These are phyloP conservation scores for Pistacia integerrima DNA, from an alignment of 345 rosid genomes.

Conservation along the genomic window DNA sequence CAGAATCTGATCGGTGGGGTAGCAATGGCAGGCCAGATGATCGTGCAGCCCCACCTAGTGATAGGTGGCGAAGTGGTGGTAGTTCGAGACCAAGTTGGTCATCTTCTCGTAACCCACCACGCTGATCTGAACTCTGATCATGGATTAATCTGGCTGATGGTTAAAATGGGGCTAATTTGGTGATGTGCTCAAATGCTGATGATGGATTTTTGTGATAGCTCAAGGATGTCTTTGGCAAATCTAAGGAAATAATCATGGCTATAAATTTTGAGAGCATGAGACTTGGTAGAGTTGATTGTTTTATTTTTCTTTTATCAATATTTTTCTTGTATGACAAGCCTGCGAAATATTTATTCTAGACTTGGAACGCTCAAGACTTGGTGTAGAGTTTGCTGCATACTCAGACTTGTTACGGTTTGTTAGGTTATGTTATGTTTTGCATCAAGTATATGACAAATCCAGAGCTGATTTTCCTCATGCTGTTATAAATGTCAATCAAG, in stretches of 20 bases:
- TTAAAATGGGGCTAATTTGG: background rate
- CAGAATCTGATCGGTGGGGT: constrained; percentile 60
- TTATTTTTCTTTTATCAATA: background rate
- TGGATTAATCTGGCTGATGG: background rate
- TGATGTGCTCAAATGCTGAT: background rate
- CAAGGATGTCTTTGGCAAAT: background rate
- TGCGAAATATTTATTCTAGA: constrained; percentile 2
- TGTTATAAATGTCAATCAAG: background rate
- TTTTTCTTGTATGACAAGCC: background rate
- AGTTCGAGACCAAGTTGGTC: constrained; percentile 52
- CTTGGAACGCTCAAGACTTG: background rate
- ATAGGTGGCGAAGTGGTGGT: constrained; percentile 55
- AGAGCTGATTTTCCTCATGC: background rate
- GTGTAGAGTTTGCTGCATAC: background rate
- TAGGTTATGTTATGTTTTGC: background rate
- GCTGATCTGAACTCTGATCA: constrained; percentile 9
- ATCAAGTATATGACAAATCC: background rate
- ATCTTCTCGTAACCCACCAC: constrained; percentile 32
- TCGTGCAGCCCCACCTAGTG: constrained; percentile 48
- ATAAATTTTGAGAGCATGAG: constrained; percentile 14
- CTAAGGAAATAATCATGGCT: constrained; percentile 15
- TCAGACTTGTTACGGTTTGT: background rate
- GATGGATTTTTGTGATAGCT: constrained; percentile 15
- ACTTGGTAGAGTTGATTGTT: constrained; percentile 6
- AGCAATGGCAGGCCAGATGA: constrained; percentile 45